Percentiles rank a stretch among this genome's conserved stretches.
Evolutionary conservation across 1,284 basidiomycete genomes (phyloP).

Genomic region (Melampsora americana): DNA sequence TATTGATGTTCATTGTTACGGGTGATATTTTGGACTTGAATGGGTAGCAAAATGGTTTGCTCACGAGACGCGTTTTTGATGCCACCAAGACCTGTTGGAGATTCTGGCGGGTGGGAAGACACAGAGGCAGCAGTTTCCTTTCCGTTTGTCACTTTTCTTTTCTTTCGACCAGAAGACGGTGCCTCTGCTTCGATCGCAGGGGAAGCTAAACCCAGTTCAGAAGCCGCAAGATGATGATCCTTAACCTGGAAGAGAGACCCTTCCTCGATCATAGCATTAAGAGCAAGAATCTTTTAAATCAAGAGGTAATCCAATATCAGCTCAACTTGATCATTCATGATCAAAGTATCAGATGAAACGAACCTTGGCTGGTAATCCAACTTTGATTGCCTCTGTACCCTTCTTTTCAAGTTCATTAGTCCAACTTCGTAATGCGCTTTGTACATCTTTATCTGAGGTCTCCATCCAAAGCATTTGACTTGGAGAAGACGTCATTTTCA

Average conservation of each 20-base stretch:
- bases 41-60: neutral
- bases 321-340: neutral
- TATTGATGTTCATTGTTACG: neutral
- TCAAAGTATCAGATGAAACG: neutral
- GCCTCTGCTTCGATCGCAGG: constrained; percentile 24
- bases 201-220: constrained; percentile 14
- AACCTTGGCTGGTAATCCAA: constrained; percentile 30
- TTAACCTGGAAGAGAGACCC: constrained; percentile 4
- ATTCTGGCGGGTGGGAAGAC: neutral
- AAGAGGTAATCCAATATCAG: neutral
- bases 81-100: constrained; percentile 8
- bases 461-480: constrained; percentile 32
- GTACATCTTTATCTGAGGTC: constrained; percentile 24
- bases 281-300: constrained; percentile 22
- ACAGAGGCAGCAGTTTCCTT: constrained; percentile 17
- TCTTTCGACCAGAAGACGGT: constrained; percentile 17
- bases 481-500: constrained; percentile 1
- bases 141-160: constrained; percentile 36
- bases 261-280: constrained; percentile 32
- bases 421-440: constrained; percentile 30
- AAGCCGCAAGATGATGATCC: neutral
- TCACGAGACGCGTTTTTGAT: constrained; percentile 32
- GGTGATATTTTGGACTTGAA: neutral
- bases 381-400: constrained; percentile 21
- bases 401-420: constrained; percentile 25